Base-by-base conservation (phyloP, 805 yeast genomes). In the Hagleromyces aurorensis region DNA sequence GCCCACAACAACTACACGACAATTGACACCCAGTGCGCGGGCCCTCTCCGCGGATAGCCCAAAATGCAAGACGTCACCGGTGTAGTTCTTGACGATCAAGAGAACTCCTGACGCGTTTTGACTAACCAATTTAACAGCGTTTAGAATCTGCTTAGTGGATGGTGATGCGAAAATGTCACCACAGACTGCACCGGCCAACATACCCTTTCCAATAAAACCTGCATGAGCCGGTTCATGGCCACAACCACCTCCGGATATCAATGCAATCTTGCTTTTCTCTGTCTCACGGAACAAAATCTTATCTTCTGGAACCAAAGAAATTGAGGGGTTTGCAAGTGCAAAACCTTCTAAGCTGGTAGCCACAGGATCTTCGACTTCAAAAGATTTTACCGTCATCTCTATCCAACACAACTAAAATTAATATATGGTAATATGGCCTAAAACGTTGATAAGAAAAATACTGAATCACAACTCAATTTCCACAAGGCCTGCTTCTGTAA, bases 211-310 rank as follows among this genome's bases (percentile, higher is more conserved):
- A 13, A 87, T 86, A 53, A 75, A 87, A 0, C 95, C 96, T 6
- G 83, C 87, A 49, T 89, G 96, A 4, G 86, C 67, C 15, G 96
- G 96, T 57, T 87, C 97, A 51, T 87, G 97, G 27, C 97, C 97
- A 9, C 87, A 75, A 16, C 96, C 96, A 33, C 97, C 97, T 36
- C 96, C 96, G 19, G 94, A 76, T 16, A 87, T 61, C 28, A 87
- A 48, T 5, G 83, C 70, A 24, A 86, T 80, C 46, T 82, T 79
- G 16, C 65, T 59, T 31, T 59, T 38, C 28, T 45, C 38, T 11
- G 49, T 52, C 16, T 48, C 43, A 30, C 68, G 53, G 41, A 50
- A 59, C 12, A 63, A 41, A 7, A 64, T 41, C 29, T 60, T 63
- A 32, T 63, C 67, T 14, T 54, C 52, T 16, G 55, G 55, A 17